Percentiles rank a stretch among this genome's conserved stretches.
Conservation (phyloP, 495 filamentous ascomycete species). For the Collariella sp. region DNA sequence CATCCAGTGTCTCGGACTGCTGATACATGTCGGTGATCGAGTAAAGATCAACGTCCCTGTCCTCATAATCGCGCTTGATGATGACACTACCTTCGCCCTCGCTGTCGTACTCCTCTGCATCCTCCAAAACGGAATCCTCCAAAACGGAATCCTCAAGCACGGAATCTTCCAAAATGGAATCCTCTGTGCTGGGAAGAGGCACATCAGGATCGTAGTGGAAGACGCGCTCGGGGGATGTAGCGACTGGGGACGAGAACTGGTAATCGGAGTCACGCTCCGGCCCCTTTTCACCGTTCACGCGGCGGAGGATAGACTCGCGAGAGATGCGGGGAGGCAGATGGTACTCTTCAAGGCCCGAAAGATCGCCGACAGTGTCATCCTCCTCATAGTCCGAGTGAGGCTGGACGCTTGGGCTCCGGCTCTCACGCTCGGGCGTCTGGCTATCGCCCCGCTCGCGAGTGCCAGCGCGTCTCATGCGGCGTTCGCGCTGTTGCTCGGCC, state of each 20-base stretch:
- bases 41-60: conserved; percentile 57
- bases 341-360: conserved; percentile 48
- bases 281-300: conserved; percentile 64
- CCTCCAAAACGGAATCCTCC: conserved; percentile 42
- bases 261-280: conserved; percentile 52
- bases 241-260: conserved; percentile 51
- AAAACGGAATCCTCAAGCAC: conserved; percentile 44
- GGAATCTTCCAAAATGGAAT: conserved; percentile 37
- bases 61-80: conserved; percentile 59
- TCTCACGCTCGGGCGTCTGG: conserved; percentile 42
- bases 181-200: conserved; percentile 69
- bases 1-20: conserved; percentile 30
- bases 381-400: conserved; percentile 28
- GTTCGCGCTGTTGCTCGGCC: conserved; percentile 51
- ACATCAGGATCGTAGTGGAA: conserved; percentile 67
- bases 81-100: conserved; percentile 47
- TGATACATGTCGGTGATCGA: conserved; percentile 58
- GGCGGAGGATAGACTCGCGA: conserved; percentile 82
- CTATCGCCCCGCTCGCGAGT: conserved; percentile 38
- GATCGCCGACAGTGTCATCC: conserved; percentile 46
- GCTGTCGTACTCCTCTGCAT: conserved; percentile 39
- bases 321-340: conserved; percentile 72
- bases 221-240: conserved; percentile 44
- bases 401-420: conserved; percentile 32
- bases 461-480: conserved; percentile 49